Base-by-base conservation (phyloP, 768 basidiomycete genomes). In the Naganishia randhawae region DNA sequence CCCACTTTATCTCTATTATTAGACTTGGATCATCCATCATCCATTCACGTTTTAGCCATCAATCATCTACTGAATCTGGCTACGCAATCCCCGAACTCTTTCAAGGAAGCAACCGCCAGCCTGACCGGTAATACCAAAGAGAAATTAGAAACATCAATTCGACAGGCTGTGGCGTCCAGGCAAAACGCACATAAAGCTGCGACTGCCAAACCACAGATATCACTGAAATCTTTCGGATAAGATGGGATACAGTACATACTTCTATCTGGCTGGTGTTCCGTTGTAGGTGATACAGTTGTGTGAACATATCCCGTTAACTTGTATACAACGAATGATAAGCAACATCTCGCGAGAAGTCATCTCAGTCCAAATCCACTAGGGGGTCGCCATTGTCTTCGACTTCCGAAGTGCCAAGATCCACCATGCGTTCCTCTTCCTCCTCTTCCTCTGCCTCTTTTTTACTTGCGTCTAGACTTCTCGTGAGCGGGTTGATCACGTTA, bases 51-150 rank as follows among this genome's bases (percentile, higher is more conserved):
- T 0, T 85, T 86, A 68, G 86, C 86, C 2, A 83, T 90, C 25
- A 77, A 84, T 2, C 88, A 91, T 61, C 78, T 96, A 0, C 79
- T 97, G 32, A 80, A 83, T 1, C 87, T 90, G 67, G 92, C 92
- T 0, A 84, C 88, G 0, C 80, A 84, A 0, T 85, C 87, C 3
- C 89, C 94, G 0, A 76, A 81, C 4, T 85, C 88, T 14, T 97
- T 97, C 85, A 92, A 90, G 77, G 90, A 92, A 51, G 91, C 89
- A 0, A 88, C 90, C 2, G 84, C 82, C 10, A 86, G 84, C 54
- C 82, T 97, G 25, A 86, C 88, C 32, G 76, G 82, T 8, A 77
- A 83, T 0, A 83, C 83, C 7, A 82, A 87, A 51, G 86, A 87
- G 54, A 80, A 84, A 27, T 77, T 97, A 62, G 94, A 97, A 77